Evolutionary conservation across 2,329 filamentous ascomycete genomes (phyloP), one percentile per base, ranked within the genome.

Genomic region (Aspergillus candidus): DNA sequence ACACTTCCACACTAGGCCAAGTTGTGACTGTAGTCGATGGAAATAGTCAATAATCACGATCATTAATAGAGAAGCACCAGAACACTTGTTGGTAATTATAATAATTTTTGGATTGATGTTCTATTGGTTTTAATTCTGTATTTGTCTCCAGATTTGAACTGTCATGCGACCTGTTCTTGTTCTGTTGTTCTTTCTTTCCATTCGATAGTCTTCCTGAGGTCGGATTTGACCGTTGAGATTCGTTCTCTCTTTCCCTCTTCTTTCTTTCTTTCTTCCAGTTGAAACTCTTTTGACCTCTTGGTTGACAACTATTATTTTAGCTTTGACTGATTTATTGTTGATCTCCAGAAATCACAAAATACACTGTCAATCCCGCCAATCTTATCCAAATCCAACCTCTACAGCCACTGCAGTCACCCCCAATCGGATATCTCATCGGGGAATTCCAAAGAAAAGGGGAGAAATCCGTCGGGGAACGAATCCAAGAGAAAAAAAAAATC

Each of bases 1-100:
- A 38, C 35, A 38, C 31, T 38, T 32, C 27, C 33, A 33, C 29
- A 39, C n/a, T 33, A 44, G 30, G 35, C 35, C 35, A 32, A 39
- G 35, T 35, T 36, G 41, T 32, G 38, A 27, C 6, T 7, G 22
- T 8, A 7, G 8, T 27, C 4, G 7, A 22, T 22, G 22, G 29
- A 40, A 40, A 40, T 29, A 17, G 29, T 34, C 11, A 22, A 15
- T 41, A 34, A 27, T 10, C 22, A 27, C 18, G 22, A 27, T 27
- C 22, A 27, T 27, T 27, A 27, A 27, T 27, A 10, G 22, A 27
- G 4, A 6, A 27, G 8, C 22, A 27, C 8, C 22, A 27, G 22
- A 22, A 10, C 6, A 18, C 6, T 18, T 18, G 18, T 22, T 6
- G 4, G 3, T 22, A 22, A 4, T 22, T 22, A 22, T 22, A 4